Evolutionary conservation across 352 stramenopile genomes (phyloP), one percentile per base, ranked within the genome.

Genomic region (Vaucheria bursata): DNA sequence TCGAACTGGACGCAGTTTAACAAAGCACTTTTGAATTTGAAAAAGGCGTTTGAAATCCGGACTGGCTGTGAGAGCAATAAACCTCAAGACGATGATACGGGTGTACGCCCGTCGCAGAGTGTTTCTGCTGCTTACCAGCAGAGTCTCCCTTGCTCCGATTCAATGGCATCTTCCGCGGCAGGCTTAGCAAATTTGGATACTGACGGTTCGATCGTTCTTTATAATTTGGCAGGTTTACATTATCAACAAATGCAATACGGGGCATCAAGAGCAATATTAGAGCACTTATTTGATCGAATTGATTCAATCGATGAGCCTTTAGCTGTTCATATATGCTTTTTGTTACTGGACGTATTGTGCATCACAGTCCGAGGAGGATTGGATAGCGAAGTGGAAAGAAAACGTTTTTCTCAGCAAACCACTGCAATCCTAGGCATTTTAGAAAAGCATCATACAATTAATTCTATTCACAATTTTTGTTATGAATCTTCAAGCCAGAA

Each of bases 291-390:
- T 84, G 88, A 89, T 74, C 91, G 92, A 79, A 90, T 95, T 68
- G 91, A 94, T 59, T 88, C 90, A 31, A 88, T 96, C 73, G 91
- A 95, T 82, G 91, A 96, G 77, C 88, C 88, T 64, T 88, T 96
- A 64, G 91, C 91, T 7, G 94, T 96, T 88, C 90, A 95, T 86
- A 90, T 94, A 40, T 94, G 91, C 86, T 95, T 96, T 79, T 81
- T 96, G 75, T 93, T 95, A 74, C 81, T 96, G 36, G 91, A 96
- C 81, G 89, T 96, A 45, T 91, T 96, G 36, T 82, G 94, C 75
- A 90, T 95, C 81, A 94, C 89, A 75, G 91, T 88, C 31, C 88
- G 90, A 74, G 89, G 94, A 8, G 88, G 85, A 64, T 90, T 90
- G 0, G 90, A 96, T 52, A 73, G 84, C 81, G 74, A 89, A 90